Evolutionary conservation across 805 yeast species (phyloP), one percentile per base, ranked within the genome.

Genomic region (Starmerella apis): DNA sequence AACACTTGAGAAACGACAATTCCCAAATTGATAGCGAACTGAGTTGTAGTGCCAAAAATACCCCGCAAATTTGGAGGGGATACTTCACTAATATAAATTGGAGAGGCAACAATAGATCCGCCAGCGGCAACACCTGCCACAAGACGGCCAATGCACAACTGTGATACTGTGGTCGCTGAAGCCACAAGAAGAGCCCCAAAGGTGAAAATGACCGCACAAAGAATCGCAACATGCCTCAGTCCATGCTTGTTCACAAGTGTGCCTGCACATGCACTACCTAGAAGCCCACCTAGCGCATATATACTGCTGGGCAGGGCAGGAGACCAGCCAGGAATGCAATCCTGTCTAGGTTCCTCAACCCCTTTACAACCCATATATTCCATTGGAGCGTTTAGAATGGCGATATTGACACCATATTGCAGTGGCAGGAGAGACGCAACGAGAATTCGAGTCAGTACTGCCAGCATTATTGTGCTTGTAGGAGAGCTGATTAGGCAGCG

Each of bases 361-460:
- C 56, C 52, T 6, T 46, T 48, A 61, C 95, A 86, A 10, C 84
- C 74, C 43, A 86, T 71, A 28, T 77, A 75, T 13, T 75, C 73
- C 50, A 83, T 83, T 0, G 96, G 96, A 6, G 96, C 94, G 67
- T 90, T 90, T 63, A 90, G 72, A 64, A 88, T 96, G 1, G 96
- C 82, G 82, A 90, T 81, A 64, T 92, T 97, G 64, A 84, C 86
- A 1, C 98, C 98, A 65, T 82, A 92, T 65, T 87, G 96, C 22
- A 86, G 61, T 8, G 54, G 52, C 36, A 52, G 48, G 25, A 49
- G 25, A 10, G 52, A 44, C n/a, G 48, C 47, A 14, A 27, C 31
- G 14, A 23, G 13, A 18, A 42, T 48, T 24, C 22, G 5, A 4
- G 31, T 19, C 14, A 37, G 5, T 24, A 37, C 30, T 13, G 33